Percentiles rank a stretch among this genome's conserved stretches.
These are phyloP conservation scores for Aspergillus baeticus DNA, from an alignment of 495 filamentous ascomycete species.

Conservation along the genomic window DNA sequence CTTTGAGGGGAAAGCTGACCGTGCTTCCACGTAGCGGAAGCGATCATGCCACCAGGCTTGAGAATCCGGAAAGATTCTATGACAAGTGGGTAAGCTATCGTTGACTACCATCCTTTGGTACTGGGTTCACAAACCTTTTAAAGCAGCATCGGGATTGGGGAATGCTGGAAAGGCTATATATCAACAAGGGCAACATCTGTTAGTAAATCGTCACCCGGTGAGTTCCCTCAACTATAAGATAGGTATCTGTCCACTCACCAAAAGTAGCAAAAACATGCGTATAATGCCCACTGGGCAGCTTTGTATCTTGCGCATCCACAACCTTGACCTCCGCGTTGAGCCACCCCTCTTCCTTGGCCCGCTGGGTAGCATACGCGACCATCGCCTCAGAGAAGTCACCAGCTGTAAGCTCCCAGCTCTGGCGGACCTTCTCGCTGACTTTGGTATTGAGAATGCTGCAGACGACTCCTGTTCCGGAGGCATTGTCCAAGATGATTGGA, in stretches of 20 bases:
- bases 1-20: conserved; percentile 20
- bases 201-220: background rate
- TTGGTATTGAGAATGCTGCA: conserved; percentile 27
- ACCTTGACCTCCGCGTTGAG: conserved; percentile 25
- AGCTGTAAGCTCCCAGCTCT: conserved; percentile 30
- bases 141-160: conserved; percentile 23
- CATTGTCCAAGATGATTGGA: conserved; percentile 38
- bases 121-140: conserved; percentile 25
- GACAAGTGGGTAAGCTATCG: background rate
- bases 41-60: conserved; percentile 34
- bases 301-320: conserved; percentile 36
- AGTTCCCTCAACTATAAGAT: background rate
- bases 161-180: conserved; percentile 28
- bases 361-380: conserved; percentile 28
- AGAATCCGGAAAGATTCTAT: conserved; percentile 37
- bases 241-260: conserved; percentile 14
- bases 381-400: conserved; percentile 37
- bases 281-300: conserved; percentile 26
- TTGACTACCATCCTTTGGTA: no score
- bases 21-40: conserved; percentile 36
- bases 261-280: conserved; percentile 38
- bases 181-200: background rate
- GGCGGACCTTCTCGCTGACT: conserved; percentile 21
- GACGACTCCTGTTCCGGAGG: conserved; percentile 43
- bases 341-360: conserved; percentile 33